Base-by-base conservation (phyloP, 768 basidiomycete genomes). In the Pleurotus salmoneostramineus region DNA sequence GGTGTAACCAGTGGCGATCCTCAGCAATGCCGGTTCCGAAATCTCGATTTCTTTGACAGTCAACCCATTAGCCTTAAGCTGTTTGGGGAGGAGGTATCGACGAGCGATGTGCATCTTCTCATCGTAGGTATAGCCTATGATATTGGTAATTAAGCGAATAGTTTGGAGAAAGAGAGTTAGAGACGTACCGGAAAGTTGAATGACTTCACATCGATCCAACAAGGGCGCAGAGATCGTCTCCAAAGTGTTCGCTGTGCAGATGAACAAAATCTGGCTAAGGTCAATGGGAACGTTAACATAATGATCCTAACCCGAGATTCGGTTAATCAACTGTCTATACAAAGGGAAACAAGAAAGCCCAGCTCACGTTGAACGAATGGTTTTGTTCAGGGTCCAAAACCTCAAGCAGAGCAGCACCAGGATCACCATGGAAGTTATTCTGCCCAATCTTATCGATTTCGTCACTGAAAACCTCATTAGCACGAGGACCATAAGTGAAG, bases 361-460 rank as follows among this genome's bases (percentile, higher is more conserved):
- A 45, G 69, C 81, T 60, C 52, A 86, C 89, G 67, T 88, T 90
- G 66, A 92, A 92, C 0, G 83, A 79, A 66, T 89, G 82, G 61
- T 95, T 95, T 70, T 96, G 93, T 68, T 97, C 95, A 0, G 95
- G 95, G 68, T 97, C 95, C 54, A 98, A 78, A 0, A 95, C 93
- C 65, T 98, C 95, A 3, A 98, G 73, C 59, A 98, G 71, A 0
- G 95, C 95, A 40, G 95, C 95, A 2, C 83, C 85, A 11, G 95
- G 95, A 68, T 96, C 94, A 0, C 95, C 95, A 63, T 96, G 94
- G 74, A 91, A 90, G 65, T 90, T 93, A 63, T 82, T 89, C 57
- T 88, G 87, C 0, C 89, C 88, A 56, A 93, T 82, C 72, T 97
- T 97, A 73, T 97, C 95, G 45, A 97, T 85, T 70, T 97, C 95